phyloP scores from a whole-genome alignment of 2,329 filamentous ascomycete species.

The Ramularia endophylla region DNA sequence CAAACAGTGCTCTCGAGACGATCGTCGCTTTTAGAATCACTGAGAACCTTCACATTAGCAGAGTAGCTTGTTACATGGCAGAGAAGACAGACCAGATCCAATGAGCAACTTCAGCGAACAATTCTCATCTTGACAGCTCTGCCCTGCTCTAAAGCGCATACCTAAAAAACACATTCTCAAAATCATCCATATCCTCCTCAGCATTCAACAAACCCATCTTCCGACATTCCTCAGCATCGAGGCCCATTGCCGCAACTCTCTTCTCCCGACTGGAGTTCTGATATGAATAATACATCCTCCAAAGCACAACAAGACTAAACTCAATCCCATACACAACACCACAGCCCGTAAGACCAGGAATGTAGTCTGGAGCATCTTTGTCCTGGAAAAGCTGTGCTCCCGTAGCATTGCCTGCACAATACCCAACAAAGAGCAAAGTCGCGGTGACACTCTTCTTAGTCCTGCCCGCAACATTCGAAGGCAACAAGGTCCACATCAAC shows the following conservation, averaged over 20 bases:
- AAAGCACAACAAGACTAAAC: constrained; percentile 3
- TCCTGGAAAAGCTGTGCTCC: constrained; percentile 41
- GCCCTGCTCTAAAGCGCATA: too few relatives aligned
- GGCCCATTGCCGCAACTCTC: constrained; percentile 4
- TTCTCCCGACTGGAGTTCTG: constrained; percentile 6
- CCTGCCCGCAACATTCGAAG: constrained; percentile 40
- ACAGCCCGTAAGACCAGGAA: constrained; percentile 36
- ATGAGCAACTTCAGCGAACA: too few relatives aligned
- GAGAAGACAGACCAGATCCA: too few relatives aligned
- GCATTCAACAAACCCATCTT: constrained; percentile 4
- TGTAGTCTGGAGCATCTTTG: constrained; percentile 39
- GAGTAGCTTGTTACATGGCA: too few relatives aligned
- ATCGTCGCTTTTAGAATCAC: too few relatives aligned
- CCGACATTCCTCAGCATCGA: constrained; percentile 4
- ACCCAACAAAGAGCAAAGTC: constrained; percentile 39
- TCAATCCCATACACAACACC: constrained; percentile 20
- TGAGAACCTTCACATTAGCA: too few relatives aligned
- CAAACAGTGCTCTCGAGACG: too few relatives aligned
- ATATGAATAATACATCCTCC: constrained; percentile 6
- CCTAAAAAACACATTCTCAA: constrained; percentile 6
- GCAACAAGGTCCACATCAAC: constrained; percentile 15
- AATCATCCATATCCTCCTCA: constrained; percentile 7
- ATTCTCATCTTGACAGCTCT: too few relatives aligned
- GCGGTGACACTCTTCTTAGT: constrained; percentile 41
- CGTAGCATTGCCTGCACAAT: constrained; percentile 42